Conservation (phyloP, 2,329 filamentous ascomycete genomes). For the Alternaria ethzedia region DNA sequence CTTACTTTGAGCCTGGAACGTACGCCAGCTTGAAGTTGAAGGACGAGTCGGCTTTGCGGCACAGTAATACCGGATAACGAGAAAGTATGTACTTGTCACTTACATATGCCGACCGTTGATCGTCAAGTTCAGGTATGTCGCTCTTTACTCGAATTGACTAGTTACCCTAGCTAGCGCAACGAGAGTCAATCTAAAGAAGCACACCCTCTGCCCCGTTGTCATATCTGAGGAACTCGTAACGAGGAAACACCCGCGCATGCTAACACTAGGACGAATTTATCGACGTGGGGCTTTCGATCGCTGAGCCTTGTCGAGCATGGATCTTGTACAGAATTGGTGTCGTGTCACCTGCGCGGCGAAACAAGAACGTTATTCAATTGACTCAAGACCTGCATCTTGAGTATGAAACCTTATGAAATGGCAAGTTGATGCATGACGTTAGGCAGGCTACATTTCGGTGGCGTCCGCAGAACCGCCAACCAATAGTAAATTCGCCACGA, state of each 20-base stretch:
- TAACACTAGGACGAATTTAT: not conserved
- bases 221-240: not conserved
- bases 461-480: constrained; percentile 4
- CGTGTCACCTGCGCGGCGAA: not conserved
- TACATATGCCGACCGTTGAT: not conserved
- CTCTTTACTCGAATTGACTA: constrained; percentile 2
- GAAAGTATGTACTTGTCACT: not conserved
- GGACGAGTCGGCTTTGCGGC: not conserved
- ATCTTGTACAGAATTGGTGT: not conserved
- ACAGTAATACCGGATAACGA: not conserved
- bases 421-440: not conserved
- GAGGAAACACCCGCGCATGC: not conserved
- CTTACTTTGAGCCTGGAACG: constrained; percentile 1
- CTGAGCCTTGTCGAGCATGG: not conserved
- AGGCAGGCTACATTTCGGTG: not conserved
- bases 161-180: not conserved
- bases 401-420: not conserved
- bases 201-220: not conserved
- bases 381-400: not conserved
- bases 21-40: not conserved
- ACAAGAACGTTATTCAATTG: not conserved
- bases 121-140: not conserved
- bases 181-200: not conserved
- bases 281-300: not conserved
- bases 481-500: not conserved